A percentile compares a stretch with the other conserved stretches of the same genome.
phyloP scores from a whole-genome alignment of 768 basidiomycete genomes.

The Boletus rufocinnamomeus region DNA sequence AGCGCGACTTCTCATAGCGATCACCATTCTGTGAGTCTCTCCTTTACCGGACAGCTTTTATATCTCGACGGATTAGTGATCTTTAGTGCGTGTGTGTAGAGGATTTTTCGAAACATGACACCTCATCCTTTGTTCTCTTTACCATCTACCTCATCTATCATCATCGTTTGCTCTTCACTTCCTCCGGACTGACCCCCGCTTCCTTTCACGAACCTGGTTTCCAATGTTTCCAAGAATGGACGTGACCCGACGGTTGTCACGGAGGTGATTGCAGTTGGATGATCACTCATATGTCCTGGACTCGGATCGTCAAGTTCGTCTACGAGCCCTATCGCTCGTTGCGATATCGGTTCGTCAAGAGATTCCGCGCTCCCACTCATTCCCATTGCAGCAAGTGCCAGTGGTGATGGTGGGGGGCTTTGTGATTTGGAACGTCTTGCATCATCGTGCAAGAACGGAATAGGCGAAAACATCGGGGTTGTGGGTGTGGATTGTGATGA shows the following conservation, averaged over 20 bases:
- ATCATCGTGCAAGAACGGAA: constrained; percentile 84
- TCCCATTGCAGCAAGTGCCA: constrained; percentile 48
- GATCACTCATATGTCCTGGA: constrained; percentile 83
- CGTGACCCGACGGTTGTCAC: constrained; percentile 52
- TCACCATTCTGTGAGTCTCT: constrained; percentile 6
- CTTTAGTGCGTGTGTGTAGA: constrained; percentile 4
- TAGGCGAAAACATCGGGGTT: constrained; percentile 86
- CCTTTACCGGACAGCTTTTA: not conserved
- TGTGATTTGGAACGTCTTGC: constrained; percentile 77
- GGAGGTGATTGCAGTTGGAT: constrained; percentile 67
- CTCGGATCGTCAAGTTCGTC: constrained; percentile 85
- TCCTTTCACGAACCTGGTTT: constrained; percentile 63
- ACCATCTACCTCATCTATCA: constrained; percentile 43
- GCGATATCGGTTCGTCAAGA: constrained; percentile 37
- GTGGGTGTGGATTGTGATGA: constrained; percentile 59
- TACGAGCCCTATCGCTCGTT: constrained; percentile 70
- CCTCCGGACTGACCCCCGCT: constrained; percentile 33
- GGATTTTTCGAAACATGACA: not conserved
- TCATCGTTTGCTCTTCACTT: constrained; percentile 40
- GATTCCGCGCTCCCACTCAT: constrained; percentile 37
- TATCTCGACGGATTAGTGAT: constrained; percentile 1
- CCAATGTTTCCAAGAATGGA: constrained; percentile 58
- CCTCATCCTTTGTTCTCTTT: constrained; percentile 57
- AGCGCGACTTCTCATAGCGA: constrained; percentile 51
- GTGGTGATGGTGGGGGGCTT: constrained; percentile 77